These are phyloP conservation scores for Picea abies DNA, from an alignment of 83 land plant genomes.

Conservation along the genomic window DNA sequence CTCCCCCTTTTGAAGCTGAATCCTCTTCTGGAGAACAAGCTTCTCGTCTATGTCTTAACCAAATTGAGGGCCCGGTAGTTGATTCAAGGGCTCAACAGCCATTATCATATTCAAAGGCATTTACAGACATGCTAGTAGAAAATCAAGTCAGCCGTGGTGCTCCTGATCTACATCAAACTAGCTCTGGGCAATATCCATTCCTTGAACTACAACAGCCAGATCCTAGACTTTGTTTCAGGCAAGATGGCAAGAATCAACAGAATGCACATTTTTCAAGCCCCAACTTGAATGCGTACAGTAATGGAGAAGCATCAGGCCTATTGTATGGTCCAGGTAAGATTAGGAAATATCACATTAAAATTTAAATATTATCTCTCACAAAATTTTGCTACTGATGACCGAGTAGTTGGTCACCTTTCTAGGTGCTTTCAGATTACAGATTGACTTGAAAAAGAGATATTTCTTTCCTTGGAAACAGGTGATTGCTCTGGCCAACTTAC, in stretches of 20 bases:
- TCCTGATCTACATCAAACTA: slow-evolving; percentile 45
- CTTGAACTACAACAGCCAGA: slow-evolving; percentile 35
- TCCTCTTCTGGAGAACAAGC: background rate
- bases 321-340: background rate
- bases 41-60: slow-evolving; percentile 3
- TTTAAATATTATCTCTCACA: background rate
- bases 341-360: background rate
- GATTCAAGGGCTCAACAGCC: background rate
- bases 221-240: slow-evolving; percentile 12
- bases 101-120: slow-evolving; percentile 10
- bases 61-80: background rate
- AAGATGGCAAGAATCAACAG: slow-evolving; percentile 16
- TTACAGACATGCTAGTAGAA: slow-evolving; percentile 25
- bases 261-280: slow-evolving; percentile 3
- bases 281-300: slow-evolving; percentile 7
- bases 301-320: slow-evolving; percentile 3
- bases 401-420: too few species aligned
- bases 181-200: slow-evolving; percentile 39
- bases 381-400: background rate
- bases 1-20: background rate
- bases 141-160: slow-evolving; percentile 23
- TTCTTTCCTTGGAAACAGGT: too few species aligned
- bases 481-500: too few species aligned
- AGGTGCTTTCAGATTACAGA: too few species aligned
- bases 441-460: too few species aligned